phyloP scores from a whole-genome alignment of 2,329 filamentous ascomycete species.

The Cladosporium sp. region DNA sequence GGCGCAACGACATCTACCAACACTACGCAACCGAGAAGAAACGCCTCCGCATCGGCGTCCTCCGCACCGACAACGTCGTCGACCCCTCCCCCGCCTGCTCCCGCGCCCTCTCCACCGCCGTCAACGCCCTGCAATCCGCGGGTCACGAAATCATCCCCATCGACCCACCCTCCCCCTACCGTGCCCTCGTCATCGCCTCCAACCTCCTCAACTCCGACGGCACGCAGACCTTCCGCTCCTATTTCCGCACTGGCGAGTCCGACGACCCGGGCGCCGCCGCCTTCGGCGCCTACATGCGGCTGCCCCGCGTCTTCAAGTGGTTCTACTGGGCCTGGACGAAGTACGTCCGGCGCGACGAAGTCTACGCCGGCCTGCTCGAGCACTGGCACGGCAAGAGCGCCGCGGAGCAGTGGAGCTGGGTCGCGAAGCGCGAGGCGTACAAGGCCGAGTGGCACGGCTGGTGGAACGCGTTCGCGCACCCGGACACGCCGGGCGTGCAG shows the following conservation, averaged over 20 bases:
- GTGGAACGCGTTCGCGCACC: slow-evolving; percentile 61
- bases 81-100: slow-evolving; percentile 79
- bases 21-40: slow-evolving; percentile 55
- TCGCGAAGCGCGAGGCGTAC: slow-evolving; percentile 69
- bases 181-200: slow-evolving; percentile 68
- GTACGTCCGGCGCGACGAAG: slow-evolving; percentile 66
- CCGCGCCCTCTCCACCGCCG: slow-evolving; percentile 66
- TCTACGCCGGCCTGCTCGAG: slow-evolving; percentile 72
- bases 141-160: slow-evolving; percentile 70
- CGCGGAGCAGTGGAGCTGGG: slow-evolving; percentile 76
- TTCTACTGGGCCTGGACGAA: slow-evolving; percentile 87
- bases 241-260: slow-evolving; percentile 70
- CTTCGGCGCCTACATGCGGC: slow-evolving; percentile 65
- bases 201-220: slow-evolving; percentile 81
- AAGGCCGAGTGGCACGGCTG: slow-evolving; percentile 74
- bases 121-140: slow-evolving; percentile 58
- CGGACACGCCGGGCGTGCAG: slow-evolving; percentile 8
- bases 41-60: slow-evolving; percentile 64
- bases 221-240: slow-evolving; percentile 69
- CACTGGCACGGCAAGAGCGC: slow-evolving; percentile 69
- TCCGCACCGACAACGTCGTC: slow-evolving; percentile 68
- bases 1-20: slow-evolving; percentile 60
- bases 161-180: slow-evolving; percentile 53
- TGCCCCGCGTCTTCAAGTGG: slow-evolving; percentile 70
- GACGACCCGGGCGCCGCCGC: slow-evolving; percentile 72